Percentiles rank a stretch among this genome's conserved stretches.
Evolutionary conservation across 805 yeast species (phyloP).

Genomic region (Priceomyces fermenticarens): DNA sequence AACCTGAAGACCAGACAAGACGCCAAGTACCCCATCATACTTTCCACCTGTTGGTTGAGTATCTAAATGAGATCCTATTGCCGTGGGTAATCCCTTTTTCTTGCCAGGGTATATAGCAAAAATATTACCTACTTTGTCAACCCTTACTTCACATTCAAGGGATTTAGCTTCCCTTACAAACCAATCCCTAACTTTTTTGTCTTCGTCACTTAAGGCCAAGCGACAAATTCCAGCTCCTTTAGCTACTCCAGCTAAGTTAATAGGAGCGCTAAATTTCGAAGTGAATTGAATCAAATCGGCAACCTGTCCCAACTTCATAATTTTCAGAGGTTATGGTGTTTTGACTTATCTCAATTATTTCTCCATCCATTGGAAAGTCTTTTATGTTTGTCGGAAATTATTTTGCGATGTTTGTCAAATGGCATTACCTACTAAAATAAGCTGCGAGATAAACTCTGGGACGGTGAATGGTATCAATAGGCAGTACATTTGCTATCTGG

Average conservation of each 20-base stretch:
- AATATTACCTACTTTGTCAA: slow-evolving; percentile 68
- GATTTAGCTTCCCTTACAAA: slow-evolving; percentile 48
- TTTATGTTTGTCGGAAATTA: no score
- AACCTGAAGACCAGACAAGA: slow-evolving; percentile 63
- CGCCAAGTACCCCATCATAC: slow-evolving; percentile 73
- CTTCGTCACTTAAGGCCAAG: slow-evolving; percentile 59
- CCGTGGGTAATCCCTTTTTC: slow-evolving; percentile 51
- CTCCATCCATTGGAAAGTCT: no score
- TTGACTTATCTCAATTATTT: no score
- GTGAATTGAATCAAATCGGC: background rate
- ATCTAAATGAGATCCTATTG: slow-evolving; percentile 71
- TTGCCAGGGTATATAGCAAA: slow-evolving; percentile 64
- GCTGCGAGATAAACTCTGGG: no score
- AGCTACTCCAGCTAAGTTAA: background rate
- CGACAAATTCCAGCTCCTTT: slow-evolving; percentile 62
- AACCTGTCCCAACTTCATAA: background rate
- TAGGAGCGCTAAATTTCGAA: background rate
- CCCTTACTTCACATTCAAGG: slow-evolving; percentile 55
- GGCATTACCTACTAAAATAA: no score
- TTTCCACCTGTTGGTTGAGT: slow-evolving; percentile 80
- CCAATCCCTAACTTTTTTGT: slow-evolving; percentile 66
- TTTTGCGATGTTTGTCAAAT: no score
- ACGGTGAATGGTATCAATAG: no score
- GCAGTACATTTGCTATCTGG: no score
- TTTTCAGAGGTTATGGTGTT: no score